Base-by-base conservation (phyloP, 192 early-diverging fungal species). In the Dissophora ornata region DNA sequence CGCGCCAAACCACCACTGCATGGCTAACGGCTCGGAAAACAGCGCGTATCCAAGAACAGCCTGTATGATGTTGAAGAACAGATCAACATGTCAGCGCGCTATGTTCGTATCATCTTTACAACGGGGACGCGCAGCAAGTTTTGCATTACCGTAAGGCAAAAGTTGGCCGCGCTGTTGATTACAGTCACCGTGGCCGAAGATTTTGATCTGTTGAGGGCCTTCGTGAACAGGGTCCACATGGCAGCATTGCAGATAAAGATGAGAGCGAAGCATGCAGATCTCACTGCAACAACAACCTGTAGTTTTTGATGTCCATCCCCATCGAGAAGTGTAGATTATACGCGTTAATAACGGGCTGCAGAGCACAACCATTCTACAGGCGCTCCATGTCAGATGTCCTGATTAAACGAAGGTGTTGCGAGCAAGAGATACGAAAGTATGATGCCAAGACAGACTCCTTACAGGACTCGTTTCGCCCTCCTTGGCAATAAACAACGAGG, bases 221-320 rank as follows among this genome's bases (percentile, higher is more conserved):
- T 93, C 44, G 95, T 94, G 61, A 96, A 95, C 3, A 88, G 79
- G 3, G 88, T 87, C 95, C 95, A 97, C 95, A 97, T 97, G 53
- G 88, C 56, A 4, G 90, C 86, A 62, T 96, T 96, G 46, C 88
- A 90, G 15, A 80, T 75, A 26, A 90, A 84, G n/a, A 92, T 87
- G 44, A 86, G 68, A 3, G 54, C 77, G 56, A 93, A 82, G 57
- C 88, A 89, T 11, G 78, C 48, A 12, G 62, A 58, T 25, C 92
- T 84, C 16, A 85, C 79, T 0, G 63, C 46, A 6, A 77, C 54
- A 40, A 80, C 57, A 7, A 85, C 50, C 82, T 81, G n/a, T n/a
- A 6, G 13, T 9, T 38, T 38, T 6, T 38, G 36, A 16, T 19
- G n/a, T n/a, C n/a, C n/a, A n/a, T n/a, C n/a, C n/a, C n/a, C n/a